A percentile compares a stretch with the other conserved stretches of the same genome.
These are phyloP conservation scores for Didymella lethalis DNA, from an alignment of 2,329 filamentous ascomycete species.

Conservation along the genomic window DNA sequence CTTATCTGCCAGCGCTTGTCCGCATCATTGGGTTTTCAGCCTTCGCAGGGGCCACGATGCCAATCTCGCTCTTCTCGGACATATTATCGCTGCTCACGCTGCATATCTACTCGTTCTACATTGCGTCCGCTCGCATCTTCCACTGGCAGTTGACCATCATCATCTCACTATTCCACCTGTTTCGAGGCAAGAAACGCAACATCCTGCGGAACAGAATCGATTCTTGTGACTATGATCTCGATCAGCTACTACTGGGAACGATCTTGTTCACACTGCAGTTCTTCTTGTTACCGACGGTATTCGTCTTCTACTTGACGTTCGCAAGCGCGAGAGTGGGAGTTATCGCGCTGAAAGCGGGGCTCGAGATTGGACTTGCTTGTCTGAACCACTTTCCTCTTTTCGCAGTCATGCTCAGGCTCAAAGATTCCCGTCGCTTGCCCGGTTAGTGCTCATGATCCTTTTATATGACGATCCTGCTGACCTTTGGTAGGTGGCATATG, in stretches of 20 bases:
- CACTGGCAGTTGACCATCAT: slow-evolving; percentile 99
- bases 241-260: slow-evolving; percentile 93
- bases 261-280: slow-evolving; percentile 96
- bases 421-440: slow-evolving; percentile 88
- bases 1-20: slow-evolving; percentile 83
- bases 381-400: slow-evolving; percentile 98
- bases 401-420: slow-evolving; percentile 92
- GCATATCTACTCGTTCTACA: slow-evolving; percentile 98
- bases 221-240: slow-evolving; percentile 97
- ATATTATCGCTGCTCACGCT: slow-evolving; percentile 88
- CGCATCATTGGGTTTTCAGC: slow-evolving; percentile 94
- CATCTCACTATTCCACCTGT: slow-evolving; percentile 96
- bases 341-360: slow-evolving; percentile 86
- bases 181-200: slow-evolving; percentile 97
- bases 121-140: slow-evolving; percentile 94
- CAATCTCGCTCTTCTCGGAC: slow-evolving; percentile 94
- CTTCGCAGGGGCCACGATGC: slow-evolving; percentile 96
- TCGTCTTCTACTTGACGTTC: slow-evolving; percentile 97
- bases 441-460: slow-evolving; percentile 58
- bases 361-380: slow-evolving; percentile 92
- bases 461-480: neutral
- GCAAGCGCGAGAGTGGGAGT: slow-evolving; percentile 93
- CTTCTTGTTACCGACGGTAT: slow-evolving; percentile 91
- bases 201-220: slow-evolving; percentile 97
- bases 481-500: slow-evolving; percentile 71